Percentiles rank a stretch among this genome's conserved stretches.
Conservation (phyloP, 2,329 filamentous ascomycete species). For the Sporothrix inflata region DNA sequence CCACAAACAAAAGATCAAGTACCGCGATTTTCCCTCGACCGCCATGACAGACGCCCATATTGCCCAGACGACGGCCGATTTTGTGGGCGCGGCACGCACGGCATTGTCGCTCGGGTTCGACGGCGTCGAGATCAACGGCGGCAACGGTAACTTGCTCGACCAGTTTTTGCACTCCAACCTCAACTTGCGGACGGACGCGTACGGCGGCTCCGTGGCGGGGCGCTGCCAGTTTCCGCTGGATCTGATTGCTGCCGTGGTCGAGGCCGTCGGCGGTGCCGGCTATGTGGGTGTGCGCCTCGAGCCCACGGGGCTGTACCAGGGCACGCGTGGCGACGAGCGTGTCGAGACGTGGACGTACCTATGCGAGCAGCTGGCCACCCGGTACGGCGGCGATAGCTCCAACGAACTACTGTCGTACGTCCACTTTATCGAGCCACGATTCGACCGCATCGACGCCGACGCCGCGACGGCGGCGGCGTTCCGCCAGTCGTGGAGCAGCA, state of each 20-base stretch:
- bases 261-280: not conserved
- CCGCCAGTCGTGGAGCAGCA: conserved; percentile 9
- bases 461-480: not conserved
- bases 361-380: not conserved
- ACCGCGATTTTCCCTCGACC: conserved; percentile 48
- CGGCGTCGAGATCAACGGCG: conserved; percentile 47
- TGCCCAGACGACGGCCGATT: conserved; percentile 41
- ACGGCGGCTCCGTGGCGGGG: conserved; percentile 59
- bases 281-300: conserved; percentile 12
- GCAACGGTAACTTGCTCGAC: conserved; percentile 50
- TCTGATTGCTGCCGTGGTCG: conserved; percentile 51
- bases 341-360: conserved; percentile 19
- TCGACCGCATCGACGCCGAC: conserved; percentile 18
- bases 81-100: conserved; percentile 45
- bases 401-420: conserved; percentile 3
- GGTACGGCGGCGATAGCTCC: not conserved
- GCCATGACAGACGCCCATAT: conserved; percentile 49
- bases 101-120: conserved; percentile 56
- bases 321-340: not conserved
- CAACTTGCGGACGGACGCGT: conserved; percentile 59
- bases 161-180: conserved; percentile 59
- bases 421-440: conserved; percentile 23
- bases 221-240: conserved; percentile 56
- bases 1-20: conserved; percentile 39
- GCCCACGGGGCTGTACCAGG: conserved; percentile 6